Evolutionary conservation across 257 asterid species (phyloP).

Genomic region (Linderniella brevidens): DNA sequence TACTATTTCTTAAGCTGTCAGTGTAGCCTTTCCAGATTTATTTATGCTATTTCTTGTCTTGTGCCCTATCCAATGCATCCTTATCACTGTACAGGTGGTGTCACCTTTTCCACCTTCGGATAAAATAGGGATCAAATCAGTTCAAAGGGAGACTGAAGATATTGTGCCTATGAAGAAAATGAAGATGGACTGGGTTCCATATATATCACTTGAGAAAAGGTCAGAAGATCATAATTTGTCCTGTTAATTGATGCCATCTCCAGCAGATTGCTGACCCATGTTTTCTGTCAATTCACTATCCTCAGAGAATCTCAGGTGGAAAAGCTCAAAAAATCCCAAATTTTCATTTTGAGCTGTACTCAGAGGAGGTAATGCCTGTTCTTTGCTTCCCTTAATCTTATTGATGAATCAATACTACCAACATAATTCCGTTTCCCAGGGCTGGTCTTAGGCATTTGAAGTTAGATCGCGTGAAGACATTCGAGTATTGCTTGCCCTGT

Average conservation of each 20-base stretch:
- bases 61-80: slow-evolving; percentile 8
- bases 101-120: slow-evolving; percentile 99
- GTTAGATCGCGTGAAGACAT: slow-evolving; percentile 68
- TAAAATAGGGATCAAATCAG: slow-evolving; percentile 88
- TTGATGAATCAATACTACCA: not conserved
- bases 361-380: slow-evolving; percentile 57
- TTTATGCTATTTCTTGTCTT: not conserved
- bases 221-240: slow-evolving; percentile 8
- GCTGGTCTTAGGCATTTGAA: slow-evolving; percentile 80
- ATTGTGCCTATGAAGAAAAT: slow-evolving; percentile 90
- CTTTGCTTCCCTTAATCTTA: slow-evolving; percentile 4
- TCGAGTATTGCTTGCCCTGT: slow-evolving; percentile 92
- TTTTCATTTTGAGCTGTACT: slow-evolving; percentile 65
- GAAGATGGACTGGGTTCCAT: slow-evolving; percentile 99
- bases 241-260: slow-evolving; percentile 8
- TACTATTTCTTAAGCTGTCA: not conserved
- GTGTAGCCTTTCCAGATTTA: not conserved
- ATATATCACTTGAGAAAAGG: slow-evolving; percentile 78
- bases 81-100: slow-evolving; percentile 36
- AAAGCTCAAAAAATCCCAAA: slow-evolving; percentile 65
- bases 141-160: slow-evolving; percentile 90
- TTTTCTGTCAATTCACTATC: slow-evolving; percentile 11
- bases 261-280: not conserved
- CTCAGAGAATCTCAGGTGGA: slow-evolving; percentile 86
- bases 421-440: slow-evolving; percentile 22